Evolutionary conservation across 2,329 filamentous ascomycete genomes (phyloP).

Genomic region (Diaporthe sp.): DNA sequence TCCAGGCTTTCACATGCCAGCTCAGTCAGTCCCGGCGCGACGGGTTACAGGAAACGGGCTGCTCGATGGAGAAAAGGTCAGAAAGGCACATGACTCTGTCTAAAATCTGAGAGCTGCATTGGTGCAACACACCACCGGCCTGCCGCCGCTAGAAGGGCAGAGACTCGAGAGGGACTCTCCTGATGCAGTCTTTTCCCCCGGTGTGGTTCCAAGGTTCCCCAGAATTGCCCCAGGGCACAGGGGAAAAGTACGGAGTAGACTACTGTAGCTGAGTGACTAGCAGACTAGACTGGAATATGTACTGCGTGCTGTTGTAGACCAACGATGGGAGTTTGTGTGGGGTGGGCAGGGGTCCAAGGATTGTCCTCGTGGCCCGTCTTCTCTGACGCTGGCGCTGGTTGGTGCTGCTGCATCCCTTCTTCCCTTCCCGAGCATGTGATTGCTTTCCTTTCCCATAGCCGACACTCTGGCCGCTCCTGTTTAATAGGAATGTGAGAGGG

Average conservation of each 20-base stretch:
- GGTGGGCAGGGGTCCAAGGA: conserved; percentile 12
- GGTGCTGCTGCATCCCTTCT: conserved; percentile 4
- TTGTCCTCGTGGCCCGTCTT: conserved; percentile 33
- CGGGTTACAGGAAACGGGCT: neutral
- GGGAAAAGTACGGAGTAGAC: neutral
- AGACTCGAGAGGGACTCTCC: neutral
- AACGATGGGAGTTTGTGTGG: conserved; percentile 14
- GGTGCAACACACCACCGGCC: conserved; percentile 29
- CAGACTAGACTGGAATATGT: neutral
- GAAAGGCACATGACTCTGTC: conserved; percentile 36
- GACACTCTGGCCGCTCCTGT: conserved; percentile 9
- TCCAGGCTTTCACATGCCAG: conserved; percentile 38
- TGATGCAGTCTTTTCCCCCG: neutral
- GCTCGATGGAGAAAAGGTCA: neutral
- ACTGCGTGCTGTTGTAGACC: neutral
- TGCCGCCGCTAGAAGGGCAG: conserved; percentile 26
- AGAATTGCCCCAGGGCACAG: conserved; percentile 14
- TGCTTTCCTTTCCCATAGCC: conserved; percentile 11
- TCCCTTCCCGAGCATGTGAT: conserved; percentile 31
- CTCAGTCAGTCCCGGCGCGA: neutral
- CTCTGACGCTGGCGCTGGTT: conserved; percentile 29
- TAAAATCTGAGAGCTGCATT: conserved; percentile 14
- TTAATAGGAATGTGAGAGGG: conserved; percentile 11
- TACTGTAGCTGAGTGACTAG: neutral
- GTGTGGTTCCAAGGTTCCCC: conserved; percentile 24